Evolutionary conservation across 2,329 filamentous ascomycete genomes (phyloP), one percentile per base, ranked within the genome.

Genomic region (Neofusicoccum umdonicola): DNA sequence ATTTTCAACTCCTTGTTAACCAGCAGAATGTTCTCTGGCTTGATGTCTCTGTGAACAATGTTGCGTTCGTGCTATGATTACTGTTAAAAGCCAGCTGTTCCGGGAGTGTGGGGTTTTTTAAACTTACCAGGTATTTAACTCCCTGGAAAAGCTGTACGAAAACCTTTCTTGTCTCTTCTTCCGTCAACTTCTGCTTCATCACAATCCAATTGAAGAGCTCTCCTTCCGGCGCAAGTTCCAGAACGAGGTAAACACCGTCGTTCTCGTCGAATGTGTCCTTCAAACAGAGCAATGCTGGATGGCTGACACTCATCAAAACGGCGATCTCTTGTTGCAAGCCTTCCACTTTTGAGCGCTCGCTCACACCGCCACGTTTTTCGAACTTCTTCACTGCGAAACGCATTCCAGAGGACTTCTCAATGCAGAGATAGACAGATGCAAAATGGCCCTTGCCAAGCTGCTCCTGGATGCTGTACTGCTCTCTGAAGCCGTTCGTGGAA

Each of bases 121-220:
- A n/a, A 48, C 88, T 79, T 84, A 97, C 94, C 81, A 99, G 75
- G 76, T 99, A 98, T 76, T 97, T 98, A 68, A 98, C 85, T 22
- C 92, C 95, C 68, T 96, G 89, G 76, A 99, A 97, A 31, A 99
- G 80, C 76, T 99, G 95, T 34, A 88, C 83, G 75, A 98, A 98
- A 22, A 99, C 83, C 76, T 91, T 94, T 44, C 94, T 88, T 2
- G 92, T 86, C 76, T 98, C 92, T 4, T 85, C 82, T 77, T 99
- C 95, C 2, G 86, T 88, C 66, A 99, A 82, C 76, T 96, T 97
- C 74, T 92, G 86, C 79, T 96, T 94, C 84, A 89, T 88, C 31
- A 97, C 90, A 67, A 99, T 97, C 79, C 88, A 89, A 74, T 98
- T 97, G 84, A 99, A 99, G 13, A 99, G 82, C 78, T 99, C 96